Evolutionary conservation across 768 basidiomycete species (phyloP), one percentile per base, ranked within the genome.

Genomic region (Termitomyces bulborhizus): DNA sequence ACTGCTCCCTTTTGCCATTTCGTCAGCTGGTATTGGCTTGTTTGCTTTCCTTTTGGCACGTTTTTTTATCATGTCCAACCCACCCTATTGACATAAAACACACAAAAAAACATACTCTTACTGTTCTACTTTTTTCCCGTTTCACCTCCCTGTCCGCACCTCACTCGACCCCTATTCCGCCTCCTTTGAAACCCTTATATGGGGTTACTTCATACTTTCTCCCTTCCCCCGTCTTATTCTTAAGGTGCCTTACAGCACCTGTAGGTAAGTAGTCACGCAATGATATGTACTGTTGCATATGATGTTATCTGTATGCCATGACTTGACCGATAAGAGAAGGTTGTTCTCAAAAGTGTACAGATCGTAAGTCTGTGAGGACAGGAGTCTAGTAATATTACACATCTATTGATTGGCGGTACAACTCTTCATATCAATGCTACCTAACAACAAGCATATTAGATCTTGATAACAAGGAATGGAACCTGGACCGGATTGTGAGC

Each of bases 381-480:
- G 11, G n/a, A 3, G 7, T 44, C 15, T 56, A 44, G 43, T 54
- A 53, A 44, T 60, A 50, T 47, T 52, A 56, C 54, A 55, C 42
- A 29, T 46, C 48, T 49, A 49, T 31, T 49, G 27, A 32, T 41
- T 39, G n/a, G 24, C 13, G n/a, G 18, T 41, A 93, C 81, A 56
- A 90, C 79, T 62, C 24, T 53, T 26, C 8, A 32, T 32, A 32
- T 8, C 31, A 49, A 15, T 12, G 16, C 11, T 49, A 29, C 7
- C 31, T 26, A n/a, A n/a, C n/a, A n/a, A n/a, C 40, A 12, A 39
- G 26, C 45, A 47, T 3, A 18, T 46, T 54, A 88, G 62, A 90
- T 80, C 49, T 73, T 75, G 21, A 93, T 82, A 52, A 92, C 81
- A 62, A 93, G 82, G 76, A 93, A 93, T 0, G 90, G 90, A 24